Base-by-base conservation (phyloP, 2,329 filamentous ascomycete species). In the Pochonia chlamydosporia region DNA sequence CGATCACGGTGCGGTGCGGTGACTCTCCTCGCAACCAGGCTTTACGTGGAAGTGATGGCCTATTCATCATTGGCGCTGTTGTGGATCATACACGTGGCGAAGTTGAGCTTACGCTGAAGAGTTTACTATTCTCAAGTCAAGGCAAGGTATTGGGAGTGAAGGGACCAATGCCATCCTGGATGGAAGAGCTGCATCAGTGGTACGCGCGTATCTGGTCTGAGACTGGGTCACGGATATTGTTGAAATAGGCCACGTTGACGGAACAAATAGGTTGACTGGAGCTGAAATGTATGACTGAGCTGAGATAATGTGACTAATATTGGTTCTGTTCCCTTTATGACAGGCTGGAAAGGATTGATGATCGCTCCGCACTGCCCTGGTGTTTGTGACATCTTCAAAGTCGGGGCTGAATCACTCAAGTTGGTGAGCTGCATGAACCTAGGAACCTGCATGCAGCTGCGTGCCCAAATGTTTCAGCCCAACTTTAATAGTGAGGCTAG, bases 81-180 rank as follows among this genome's bases (percentile, higher is more conserved):
- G 65, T 86, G 14, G 81, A 87, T 63, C 70, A 73, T 57, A 72
- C 77, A 5, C 67, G 75, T 28, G 74, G 74, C 11, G 75, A 81
- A 50, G 84, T 77, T 3, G 82, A 85, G 61, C 78, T 87, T 53
- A 69, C 73, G 3, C 66, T 88, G 46, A 87, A 85, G 74, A 84
- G 78, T 59, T 66, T 72, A 70, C 56, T 87, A 74, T 73, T 86
- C 57, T 61, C 59, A n/a, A 73, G 71, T 56, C 52, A 62, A 47
- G 60, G 59, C 37, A 66, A 59, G 44, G 39, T 67, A 4, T 53
- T 62, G 3, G 67, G 69, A 0, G 57, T 56, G 35, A 61, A 63
- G 44, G 59, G 59, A 0, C 59, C 59, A 0, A 65, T 65, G 61
- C 54, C 62, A 1, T 3, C 30, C 0, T 61, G 53, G 52, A 60